Evolutionary conservation across 208 protist species (phyloP), one percentile per base, ranked within the genome.

Genomic region (Vickermania spadyakhi): DNA sequence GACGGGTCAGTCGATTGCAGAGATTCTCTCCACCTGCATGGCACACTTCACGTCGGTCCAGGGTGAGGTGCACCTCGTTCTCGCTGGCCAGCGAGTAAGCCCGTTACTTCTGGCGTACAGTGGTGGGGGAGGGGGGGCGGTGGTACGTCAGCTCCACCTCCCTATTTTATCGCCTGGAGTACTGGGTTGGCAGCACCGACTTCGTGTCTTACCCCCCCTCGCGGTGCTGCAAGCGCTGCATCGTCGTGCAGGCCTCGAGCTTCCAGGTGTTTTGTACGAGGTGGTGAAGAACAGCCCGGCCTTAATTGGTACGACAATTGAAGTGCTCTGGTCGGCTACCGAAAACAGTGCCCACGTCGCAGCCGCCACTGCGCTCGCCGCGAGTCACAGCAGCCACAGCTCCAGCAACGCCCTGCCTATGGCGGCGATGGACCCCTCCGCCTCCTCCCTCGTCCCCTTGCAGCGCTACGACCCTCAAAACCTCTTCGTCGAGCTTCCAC

Each of bases 231-330:
- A 93, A 56, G 86, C 86, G 3, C 30, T 89, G 50, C 86, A 93
- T 66, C 67, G 83, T 22, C 71, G 68, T 25, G 68, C 74, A 27
- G 60, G 72, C 23, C 66, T 93, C 0, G 79, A 88, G 66, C 75
- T 93, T 64, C 78, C 86, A 2, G 86, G 86, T 7, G 58, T 89
- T 54, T 70, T 89, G 58, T 93, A 89, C 60, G 86, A 93, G 50
- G 75, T 86, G 22, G 52, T 89, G 11, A 93, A 93, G 69, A 89
- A 87, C 65, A 66, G 66, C 31, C 86, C 86, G 7, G 86, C 77
- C 27, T 71, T 93, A 58, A 41, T 78, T 2, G 86, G 81, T 28
- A 86, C 80, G 58, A 74, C 76, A 2, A 49, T 93, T 22, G 73
- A 88, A 60, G 62, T 78, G 0, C 89, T 93, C 61, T 86, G 76